Evolutionary conservation across 768 basidiomycete species (phyloP).

Genomic region (Gloeophyllum trabeum): DNA sequence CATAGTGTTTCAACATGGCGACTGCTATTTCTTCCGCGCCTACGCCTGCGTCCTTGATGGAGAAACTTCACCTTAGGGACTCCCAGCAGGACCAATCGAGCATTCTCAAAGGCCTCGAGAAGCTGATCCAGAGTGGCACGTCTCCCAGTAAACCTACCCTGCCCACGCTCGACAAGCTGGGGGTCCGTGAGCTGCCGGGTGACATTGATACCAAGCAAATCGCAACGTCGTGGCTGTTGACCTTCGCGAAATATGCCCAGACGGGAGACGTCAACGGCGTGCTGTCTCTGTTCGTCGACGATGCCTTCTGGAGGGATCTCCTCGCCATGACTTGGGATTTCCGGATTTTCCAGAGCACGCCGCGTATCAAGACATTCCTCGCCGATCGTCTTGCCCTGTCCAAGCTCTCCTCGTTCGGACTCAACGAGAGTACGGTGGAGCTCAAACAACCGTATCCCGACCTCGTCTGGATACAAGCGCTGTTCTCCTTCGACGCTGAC

Average conservation of each 20-base stretch:
- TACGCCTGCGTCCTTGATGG: too few relatives aligned
- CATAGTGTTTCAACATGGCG: too few relatives aligned
- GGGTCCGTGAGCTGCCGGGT: conserved; percentile 10
- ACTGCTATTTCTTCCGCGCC: too few relatives aligned
- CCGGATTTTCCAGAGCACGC: conserved; percentile 37
- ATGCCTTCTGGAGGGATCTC: conserved; percentile 46
- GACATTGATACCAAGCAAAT: conserved; percentile 24
- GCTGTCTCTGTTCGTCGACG: conserved; percentile 19
- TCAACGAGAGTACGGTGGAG: conserved; percentile 10
- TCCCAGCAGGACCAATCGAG: too few relatives aligned
- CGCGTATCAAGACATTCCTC: conserved; percentile 30
- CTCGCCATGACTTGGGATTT: conserved; percentile 54
- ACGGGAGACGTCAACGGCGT: conserved; percentile 24
- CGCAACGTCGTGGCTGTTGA: conserved; percentile 28
- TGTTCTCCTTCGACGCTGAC: conserved; percentile 32
- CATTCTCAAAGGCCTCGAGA: too few relatives aligned
- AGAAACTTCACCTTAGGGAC: too few relatives aligned
- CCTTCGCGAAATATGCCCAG: conserved; percentile 22
- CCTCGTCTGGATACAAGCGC: conserved; percentile 28
- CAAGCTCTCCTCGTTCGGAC: conserved; percentile 12
- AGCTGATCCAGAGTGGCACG: too few relatives aligned
- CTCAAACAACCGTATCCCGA: conserved; percentile 21
- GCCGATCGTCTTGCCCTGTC: conserved; percentile 26
- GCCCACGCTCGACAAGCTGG: conserved; percentile 17
- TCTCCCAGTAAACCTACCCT: too few relatives aligned